Percentiles rank a stretch among this genome's conserved stretches.
Evolutionary conservation across 805 yeast species (phyloP).

Genomic region (Lipomyces chichibuensis): DNA sequence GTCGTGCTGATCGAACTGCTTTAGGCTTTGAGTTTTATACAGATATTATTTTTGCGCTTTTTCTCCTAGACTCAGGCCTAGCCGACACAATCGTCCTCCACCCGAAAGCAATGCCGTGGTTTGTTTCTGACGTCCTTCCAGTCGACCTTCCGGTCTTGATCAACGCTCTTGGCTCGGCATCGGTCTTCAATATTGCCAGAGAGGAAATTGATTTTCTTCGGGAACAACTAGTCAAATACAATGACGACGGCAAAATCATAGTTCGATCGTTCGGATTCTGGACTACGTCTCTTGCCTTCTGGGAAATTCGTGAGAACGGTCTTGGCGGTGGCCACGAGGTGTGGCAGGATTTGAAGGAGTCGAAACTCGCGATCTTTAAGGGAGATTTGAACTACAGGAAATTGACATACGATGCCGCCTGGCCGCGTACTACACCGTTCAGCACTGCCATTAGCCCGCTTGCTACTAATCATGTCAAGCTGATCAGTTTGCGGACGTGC

Average conservation of each 20-base stretch:
- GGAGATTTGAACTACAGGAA: slow-evolving; percentile 97
- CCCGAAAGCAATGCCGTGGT: slow-evolving; percentile 92
- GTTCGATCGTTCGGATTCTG: slow-evolving; percentile 74
- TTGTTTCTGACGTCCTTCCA: slow-evolving; percentile 93
- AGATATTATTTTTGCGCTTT: slow-evolving; percentile 69
- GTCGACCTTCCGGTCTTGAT: slow-evolving; percentile 60
- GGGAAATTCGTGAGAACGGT: slow-evolving; percentile 63
- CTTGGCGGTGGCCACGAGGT: slow-evolving; percentile 61
- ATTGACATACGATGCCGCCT: slow-evolving; percentile 82
- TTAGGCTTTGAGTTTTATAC: slow-evolving; percentile 93
- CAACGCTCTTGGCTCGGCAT: slow-evolving; percentile 32
- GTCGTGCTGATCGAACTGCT: slow-evolving; percentile 70
- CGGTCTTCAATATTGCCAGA: slow-evolving; percentile 54
- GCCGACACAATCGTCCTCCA: slow-evolving; percentile 66
- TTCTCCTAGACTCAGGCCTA: slow-evolving; percentile 70
- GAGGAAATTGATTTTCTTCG: slow-evolving; percentile 56
- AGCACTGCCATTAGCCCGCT: slow-evolving; percentile 67
- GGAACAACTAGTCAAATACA: slow-evolving; percentile 50
- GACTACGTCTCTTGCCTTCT: slow-evolving; percentile 79
- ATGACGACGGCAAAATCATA: slow-evolving; percentile 52
- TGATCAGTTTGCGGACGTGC: slow-evolving; percentile 84
- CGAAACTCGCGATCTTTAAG: slow-evolving; percentile 78
- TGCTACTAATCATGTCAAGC: slow-evolving; percentile 61
- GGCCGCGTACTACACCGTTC: slow-evolving; percentile 85
- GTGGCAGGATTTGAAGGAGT: slow-evolving; percentile 57